These are phyloP conservation scores for Delphinella strobiligena DNA, from an alignment of 2,329 filamentous ascomycete species.

Conservation along the genomic window DNA sequence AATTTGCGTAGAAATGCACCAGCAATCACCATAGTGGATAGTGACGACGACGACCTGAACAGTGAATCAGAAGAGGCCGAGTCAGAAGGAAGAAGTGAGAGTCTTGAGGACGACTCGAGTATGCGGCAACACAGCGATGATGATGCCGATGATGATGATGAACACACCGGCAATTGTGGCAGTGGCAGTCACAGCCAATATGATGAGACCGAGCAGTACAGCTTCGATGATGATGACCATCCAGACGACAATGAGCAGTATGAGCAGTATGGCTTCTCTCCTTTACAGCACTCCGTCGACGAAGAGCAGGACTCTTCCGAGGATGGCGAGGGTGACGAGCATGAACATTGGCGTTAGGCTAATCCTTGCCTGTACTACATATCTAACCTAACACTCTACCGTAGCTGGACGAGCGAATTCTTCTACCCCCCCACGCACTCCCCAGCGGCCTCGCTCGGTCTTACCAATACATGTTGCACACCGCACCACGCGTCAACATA, in stretches of 20 bases:
- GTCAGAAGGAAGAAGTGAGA: slow-evolving; percentile 12
- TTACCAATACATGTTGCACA: too few relatives aligned
- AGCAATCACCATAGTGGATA: slow-evolving; percentile 1
- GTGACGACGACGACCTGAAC: slow-evolving; percentile 1
- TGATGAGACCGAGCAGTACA: slow-evolving; percentile 8
- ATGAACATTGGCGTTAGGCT: neutral
- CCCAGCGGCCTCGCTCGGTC: too few relatives aligned
- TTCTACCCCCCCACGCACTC: too few relatives aligned
- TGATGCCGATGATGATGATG: neutral
- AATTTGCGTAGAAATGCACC: neutral
- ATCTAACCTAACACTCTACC: neutral
- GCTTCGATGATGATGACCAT: slow-evolving; percentile 2
- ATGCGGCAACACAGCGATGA: slow-evolving; percentile 6
- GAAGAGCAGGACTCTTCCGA: neutral
- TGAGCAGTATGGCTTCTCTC: slow-evolving; percentile 11
- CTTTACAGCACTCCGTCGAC: slow-evolving; percentile 9
- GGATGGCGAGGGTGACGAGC: slow-evolving; percentile 1
- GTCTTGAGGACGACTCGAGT: slow-evolving; percentile 7
- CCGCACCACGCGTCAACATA: too few relatives aligned
- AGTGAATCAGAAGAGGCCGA: slow-evolving; percentile 11
- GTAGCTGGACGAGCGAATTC: neutral
- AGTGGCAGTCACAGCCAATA: too few relatives aligned
- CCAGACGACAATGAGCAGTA: slow-evolving; percentile 5
- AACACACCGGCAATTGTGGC: too few relatives aligned
- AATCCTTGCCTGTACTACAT: neutral